A percentile compares a stretch with the other conserved stretches of the same genome.
phyloP scores from a whole-genome alignment of 2,329 filamentous ascomycete species.

The Fusarium globosum region DNA sequence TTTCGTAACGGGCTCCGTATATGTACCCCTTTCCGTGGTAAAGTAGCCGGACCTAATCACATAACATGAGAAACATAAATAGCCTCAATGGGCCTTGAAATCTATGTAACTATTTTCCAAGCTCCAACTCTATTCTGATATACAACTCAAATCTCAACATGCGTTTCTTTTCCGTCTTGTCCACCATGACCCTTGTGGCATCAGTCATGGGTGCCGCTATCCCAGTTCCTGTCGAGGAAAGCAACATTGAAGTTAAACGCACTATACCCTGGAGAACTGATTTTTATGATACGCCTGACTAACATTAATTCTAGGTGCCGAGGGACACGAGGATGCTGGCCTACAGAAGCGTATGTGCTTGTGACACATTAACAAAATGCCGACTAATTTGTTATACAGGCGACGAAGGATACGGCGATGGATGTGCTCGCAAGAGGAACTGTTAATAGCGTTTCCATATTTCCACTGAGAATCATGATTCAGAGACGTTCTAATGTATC shows the following conservation, averaged over 20 bases:
- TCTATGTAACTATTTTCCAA: fast-evolving
- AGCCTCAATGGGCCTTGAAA: fast-evolving
- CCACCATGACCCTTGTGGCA: not conserved
- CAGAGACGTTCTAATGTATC: fast-evolving
- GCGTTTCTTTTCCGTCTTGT: not conserved
- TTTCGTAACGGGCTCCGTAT: no score
- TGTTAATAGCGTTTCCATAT: not conserved
- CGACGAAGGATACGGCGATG: not conserved
- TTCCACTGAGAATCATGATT: not conserved
- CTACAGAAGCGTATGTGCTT: not conserved
- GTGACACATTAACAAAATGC: fast-evolving
- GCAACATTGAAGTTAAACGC: not conserved
- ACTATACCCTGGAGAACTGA: fast-evolving
- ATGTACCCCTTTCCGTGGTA: not conserved
- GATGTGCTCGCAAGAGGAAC: not conserved
- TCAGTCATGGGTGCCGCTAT: not conserved
- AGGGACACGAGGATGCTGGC: not conserved
- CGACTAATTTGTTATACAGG: not conserved
- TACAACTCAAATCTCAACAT: not conserved
- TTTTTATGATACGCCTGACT: fast-evolving
- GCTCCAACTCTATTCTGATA: fast-evolving
- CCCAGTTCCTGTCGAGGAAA: not conserved
- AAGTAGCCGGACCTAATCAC: not conserved
- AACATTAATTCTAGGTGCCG: fast-evolving
- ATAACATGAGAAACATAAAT: not conserved